Evolutionary conservation across 768 basidiomycete species (phyloP).

Genomic region (Ephemerocybe angulata): DNA sequence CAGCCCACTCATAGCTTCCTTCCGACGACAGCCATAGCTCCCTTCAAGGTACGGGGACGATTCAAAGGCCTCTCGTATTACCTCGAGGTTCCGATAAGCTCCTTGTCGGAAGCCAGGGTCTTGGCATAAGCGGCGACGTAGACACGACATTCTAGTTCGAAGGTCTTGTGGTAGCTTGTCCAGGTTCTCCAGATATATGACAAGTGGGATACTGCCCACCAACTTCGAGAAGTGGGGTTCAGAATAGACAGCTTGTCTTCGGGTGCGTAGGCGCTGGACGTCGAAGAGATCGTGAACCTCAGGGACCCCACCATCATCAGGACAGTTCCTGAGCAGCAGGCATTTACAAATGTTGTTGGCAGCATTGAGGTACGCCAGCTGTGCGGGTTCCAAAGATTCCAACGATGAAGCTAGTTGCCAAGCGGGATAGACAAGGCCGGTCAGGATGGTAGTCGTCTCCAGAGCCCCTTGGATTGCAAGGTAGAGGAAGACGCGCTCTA

Average conservation of each 20-base stretch:
- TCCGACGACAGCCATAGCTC: constrained; percentile 48
- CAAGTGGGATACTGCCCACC: constrained; percentile 59
- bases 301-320: constrained; percentile 36
- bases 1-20: constrained; percentile 63
- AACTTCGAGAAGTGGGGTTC: constrained; percentile 64
- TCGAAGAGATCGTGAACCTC: constrained; percentile 55
- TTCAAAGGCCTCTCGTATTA: constrained; percentile 68
- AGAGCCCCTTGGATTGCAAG: constrained; percentile 65
- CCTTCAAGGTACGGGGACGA: constrained; percentile 49
- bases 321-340: constrained; percentile 54
- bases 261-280: constrained; percentile 64
- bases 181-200: constrained; percentile 71
- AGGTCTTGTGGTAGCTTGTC: constrained; percentile 45
- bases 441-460: constrained; percentile 66
- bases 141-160: constrained; percentile 42
- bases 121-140: constrained; percentile 60
- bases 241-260: constrained; percentile 63
- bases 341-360: constrained; percentile 61
- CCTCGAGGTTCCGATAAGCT: constrained; percentile 70
- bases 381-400: constrained; percentile 33
- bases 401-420: constrained; percentile 55
- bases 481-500: constrained; percentile 59
- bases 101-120: constrained; percentile 69
- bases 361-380: constrained; percentile 51
- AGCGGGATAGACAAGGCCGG: constrained; percentile 73